Evolutionary conservation across 2,329 filamentous ascomycete species (phyloP).

Genomic region (Claviceps cyperi): DNA sequence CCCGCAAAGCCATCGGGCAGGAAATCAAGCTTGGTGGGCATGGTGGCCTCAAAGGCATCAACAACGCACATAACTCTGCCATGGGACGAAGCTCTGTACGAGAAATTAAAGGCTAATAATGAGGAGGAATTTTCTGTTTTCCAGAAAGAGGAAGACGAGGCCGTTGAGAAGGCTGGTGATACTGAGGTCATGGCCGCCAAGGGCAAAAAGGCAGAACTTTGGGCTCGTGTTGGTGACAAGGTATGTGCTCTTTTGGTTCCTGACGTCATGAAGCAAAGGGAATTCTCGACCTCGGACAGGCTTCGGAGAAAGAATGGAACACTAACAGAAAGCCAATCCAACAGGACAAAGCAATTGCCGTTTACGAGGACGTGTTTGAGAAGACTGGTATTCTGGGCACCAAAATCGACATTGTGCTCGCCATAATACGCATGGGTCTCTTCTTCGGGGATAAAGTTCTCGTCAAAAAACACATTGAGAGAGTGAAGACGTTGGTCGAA

Average conservation of each 20-base stretch:
- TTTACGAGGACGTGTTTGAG: conserved; percentile 86
- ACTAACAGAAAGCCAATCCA: not conserved
- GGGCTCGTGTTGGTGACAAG: conserved; percentile 92
- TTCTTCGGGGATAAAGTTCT: conserved; percentile 91
- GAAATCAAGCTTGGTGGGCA: conserved; percentile 56
- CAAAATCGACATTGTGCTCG: conserved; percentile 93
- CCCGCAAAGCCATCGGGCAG: conserved; percentile 46
- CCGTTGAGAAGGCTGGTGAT: conserved; percentile 88
- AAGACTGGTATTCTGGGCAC: conserved; percentile 94
- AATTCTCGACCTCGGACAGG: not conserved
- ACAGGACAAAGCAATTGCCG: conserved; percentile 84
- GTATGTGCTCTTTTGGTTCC: conserved; percentile 27
- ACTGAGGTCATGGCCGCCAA: conserved; percentile 86
- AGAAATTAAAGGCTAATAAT: conserved; percentile 61
- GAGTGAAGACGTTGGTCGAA: conserved; percentile 80
- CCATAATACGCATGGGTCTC: conserved; percentile 86
- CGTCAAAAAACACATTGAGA: conserved; percentile 87
- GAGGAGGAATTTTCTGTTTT: conserved; percentile 61
- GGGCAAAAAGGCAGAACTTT: conserved; percentile 93
- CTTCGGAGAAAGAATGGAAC: not conserved
- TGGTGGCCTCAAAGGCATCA: conserved; percentile 59
- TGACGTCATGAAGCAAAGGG: not conserved
- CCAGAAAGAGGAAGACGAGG: conserved; percentile 84
- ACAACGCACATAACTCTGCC: conserved; percentile 54
- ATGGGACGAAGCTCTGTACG: conserved; percentile 85